Conservation (phyloP, 306 rosid species). For the Malus domestica region ASM211411v1 NC_041804.1:40399501-40400000, state of each 20-base stretch:
- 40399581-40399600: too few species aligned
- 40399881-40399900: conserved; percentile 55
- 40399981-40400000: too few species aligned
- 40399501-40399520: too few species aligned
- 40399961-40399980: too few species aligned
- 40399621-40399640: too few species aligned
- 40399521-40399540: too few species aligned
- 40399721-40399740: conserved; percentile 57
- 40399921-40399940: conserved; percentile 60
- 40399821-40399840: conserved; percentile 63
- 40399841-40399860: too few species aligned
- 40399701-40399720: conserved; percentile 53
- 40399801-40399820: conserved; percentile 55
- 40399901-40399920: conserved; percentile 61
- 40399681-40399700: conserved; percentile 38
- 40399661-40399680: too few species aligned
- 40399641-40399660: too few species aligned
- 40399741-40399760: conserved; percentile 46
- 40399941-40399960: conserved; percentile 51
- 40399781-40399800: conserved; percentile 74
- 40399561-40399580: too few species aligned
- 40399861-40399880: conserved; percentile 54
- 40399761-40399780: conserved; percentile 32
- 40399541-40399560: too few species aligned
- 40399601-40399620: too few species aligned